Evolutionary conservation across 2,329 filamentous ascomycete species (phyloP).

Genomic region (Pestalotiopsis sp.): DNA sequence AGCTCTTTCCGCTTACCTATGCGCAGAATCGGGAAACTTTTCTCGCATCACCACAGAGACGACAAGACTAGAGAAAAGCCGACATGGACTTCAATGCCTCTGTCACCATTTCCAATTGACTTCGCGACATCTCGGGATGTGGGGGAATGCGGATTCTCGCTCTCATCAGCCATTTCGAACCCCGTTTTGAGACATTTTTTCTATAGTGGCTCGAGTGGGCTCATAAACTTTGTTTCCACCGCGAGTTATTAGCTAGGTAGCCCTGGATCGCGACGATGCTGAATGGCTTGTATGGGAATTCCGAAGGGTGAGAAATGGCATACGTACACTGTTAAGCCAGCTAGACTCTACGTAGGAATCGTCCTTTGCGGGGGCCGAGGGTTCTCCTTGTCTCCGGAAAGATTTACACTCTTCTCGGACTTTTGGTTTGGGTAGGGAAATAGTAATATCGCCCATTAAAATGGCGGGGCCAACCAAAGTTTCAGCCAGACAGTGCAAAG

Average conservation of each 20-base stretch:
- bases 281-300: not conserved
- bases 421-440: not conserved
- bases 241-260: not conserved
- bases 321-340: not conserved
- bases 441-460: not conserved
- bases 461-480: not conserved
- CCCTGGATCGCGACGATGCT: not conserved
- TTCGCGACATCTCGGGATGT: not conserved
- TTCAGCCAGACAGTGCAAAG: not conserved
- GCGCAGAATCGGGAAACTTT: too few species aligned
- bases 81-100: not conserved
- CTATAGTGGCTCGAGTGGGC: not conserved
- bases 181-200: not conserved
- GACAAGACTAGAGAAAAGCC: too few species aligned
- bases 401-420: not conserved
- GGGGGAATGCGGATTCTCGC: not conserved
- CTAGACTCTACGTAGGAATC: not conserved
- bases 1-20: too few species aligned
- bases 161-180: not conserved
- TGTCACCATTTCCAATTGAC: not conserved
- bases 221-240: not conserved
- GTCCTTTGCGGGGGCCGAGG: not conserved
- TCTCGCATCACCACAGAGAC: too few species aligned
- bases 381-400: not conserved
- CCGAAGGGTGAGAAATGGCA: not conserved